A percentile compares a stretch with the other conserved stretches of the same genome.
These are phyloP conservation scores for Inosperma sp. DNA, from an alignment of 768 basidiomycete species.

Conservation along the genomic window DNA sequence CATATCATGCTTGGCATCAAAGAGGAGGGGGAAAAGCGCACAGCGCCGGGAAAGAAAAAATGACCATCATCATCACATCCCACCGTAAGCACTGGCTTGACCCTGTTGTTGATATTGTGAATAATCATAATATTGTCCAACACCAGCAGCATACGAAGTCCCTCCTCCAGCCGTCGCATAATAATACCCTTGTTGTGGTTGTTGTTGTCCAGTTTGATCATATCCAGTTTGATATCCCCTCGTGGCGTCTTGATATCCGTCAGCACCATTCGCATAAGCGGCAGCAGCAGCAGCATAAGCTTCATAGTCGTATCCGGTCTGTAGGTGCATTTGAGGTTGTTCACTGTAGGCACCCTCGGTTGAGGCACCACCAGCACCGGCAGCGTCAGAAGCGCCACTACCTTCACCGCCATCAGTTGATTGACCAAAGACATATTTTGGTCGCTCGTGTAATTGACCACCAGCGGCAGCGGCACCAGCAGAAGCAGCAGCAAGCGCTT, in stretches of 20 bases:
- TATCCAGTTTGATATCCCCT: background rate
- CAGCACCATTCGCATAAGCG: too few species aligned
- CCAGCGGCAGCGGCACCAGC: slow-evolving; percentile 13
- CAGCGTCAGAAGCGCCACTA: background rate
- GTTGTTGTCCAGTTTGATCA: background rate
- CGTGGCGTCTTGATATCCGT: background rate
- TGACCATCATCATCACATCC: too few species aligned
- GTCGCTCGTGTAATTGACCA: slow-evolving; percentile 36
- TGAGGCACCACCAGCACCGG: background rate
- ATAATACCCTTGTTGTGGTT: slow-evolving; percentile 3
- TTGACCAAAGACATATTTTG: slow-evolving; percentile 39
- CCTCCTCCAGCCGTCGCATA: background rate
- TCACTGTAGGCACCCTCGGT: background rate
- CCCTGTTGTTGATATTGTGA: background rate
- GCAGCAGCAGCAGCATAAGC: background rate
- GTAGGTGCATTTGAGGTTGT: background rate
- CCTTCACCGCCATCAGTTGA: slow-evolving; percentile 17
- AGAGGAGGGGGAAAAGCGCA: too few species aligned
- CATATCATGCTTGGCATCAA: too few species aligned
- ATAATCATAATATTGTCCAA: slow-evolving; percentile 6
- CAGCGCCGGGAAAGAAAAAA: too few species aligned
- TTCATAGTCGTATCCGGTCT: background rate
- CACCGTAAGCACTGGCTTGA: too few species aligned
- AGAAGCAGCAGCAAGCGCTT: slow-evolving; percentile 28
- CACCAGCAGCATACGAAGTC: slow-evolving; percentile 1